phyloP scores from a whole-genome alignment of 2,329 filamentous ascomycete genomes.

The Lomentospora prolificans region DNA sequence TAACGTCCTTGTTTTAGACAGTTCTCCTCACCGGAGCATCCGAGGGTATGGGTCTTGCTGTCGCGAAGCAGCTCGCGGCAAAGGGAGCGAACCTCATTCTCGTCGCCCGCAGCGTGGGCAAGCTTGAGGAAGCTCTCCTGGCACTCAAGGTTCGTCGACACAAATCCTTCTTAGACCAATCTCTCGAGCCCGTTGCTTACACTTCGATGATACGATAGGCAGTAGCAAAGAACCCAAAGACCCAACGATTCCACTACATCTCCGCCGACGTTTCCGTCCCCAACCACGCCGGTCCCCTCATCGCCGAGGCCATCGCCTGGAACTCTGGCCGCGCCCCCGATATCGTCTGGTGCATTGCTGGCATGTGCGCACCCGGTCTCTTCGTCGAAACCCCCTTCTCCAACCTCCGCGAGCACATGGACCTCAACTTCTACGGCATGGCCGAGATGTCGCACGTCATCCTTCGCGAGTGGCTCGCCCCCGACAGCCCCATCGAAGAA shows the following conservation, averaged over 20 bases:
- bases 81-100: constrained; percentile 84
- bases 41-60: constrained; percentile 78
- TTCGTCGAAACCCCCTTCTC: constrained; percentile 65
- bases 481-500: constrained; percentile 29
- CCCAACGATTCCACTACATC: constrained; percentile 76
- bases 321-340: constrained; percentile 67
- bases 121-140: constrained; percentile 60
- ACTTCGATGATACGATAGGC: constrained; percentile 41
- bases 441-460: constrained; percentile 79
- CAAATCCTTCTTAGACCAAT: no score
- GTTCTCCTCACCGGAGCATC: constrained; percentile 84
- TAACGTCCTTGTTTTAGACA: constrained; percentile 44
- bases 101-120: constrained; percentile 65
- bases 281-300: constrained; percentile 58
- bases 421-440: constrained; percentile 82
- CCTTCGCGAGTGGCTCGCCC: constrained; percentile 62
- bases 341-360: constrained; percentile 85
- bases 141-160: constrained; percentile 48
- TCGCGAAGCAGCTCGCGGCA: constrained; percentile 62
- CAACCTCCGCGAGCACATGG: constrained; percentile 69
- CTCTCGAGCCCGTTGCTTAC: no score
- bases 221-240: constrained; percentile 51
- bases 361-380: constrained; percentile 61
- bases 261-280: constrained; percentile 68
- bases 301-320: constrained; percentile 67